Conservation (phyloP, 768 basidiomycete species). For the Boletus reticuloceps region DNA sequence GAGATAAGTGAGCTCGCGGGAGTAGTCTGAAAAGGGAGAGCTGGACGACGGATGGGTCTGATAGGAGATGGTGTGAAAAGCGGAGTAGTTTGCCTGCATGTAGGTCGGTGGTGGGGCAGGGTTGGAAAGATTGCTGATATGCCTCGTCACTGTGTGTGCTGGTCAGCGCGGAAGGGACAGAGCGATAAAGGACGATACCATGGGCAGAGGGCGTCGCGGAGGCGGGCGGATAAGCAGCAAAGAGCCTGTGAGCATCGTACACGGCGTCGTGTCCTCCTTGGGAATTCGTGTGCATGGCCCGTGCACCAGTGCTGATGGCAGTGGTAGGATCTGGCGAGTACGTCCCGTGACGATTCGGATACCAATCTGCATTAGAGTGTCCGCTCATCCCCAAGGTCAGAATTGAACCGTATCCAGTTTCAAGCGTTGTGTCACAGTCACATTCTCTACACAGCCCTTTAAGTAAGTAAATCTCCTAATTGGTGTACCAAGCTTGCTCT, state of each 20-base stretch:
- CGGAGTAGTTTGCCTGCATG: conserved; percentile 44
- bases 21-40: conserved; percentile 68
- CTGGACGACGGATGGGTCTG: conserved; percentile 35
- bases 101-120: conserved; percentile 62
- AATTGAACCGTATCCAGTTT: neutral
- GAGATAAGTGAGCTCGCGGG: conserved; percentile 57
- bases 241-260: conserved; percentile 64
- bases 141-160: conserved; percentile 54
- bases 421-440: conserved; percentile 20
- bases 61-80: conserved; percentile 26
- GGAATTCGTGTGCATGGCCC: conserved; percentile 1
- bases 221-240: conserved; percentile 69
- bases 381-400: conserved; percentile 20
- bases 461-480: too few species aligned
- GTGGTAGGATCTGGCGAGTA: conserved; percentile 11
- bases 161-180: conserved; percentile 16
- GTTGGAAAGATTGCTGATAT: conserved; percentile 58
- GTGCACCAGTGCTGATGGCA: neutral
- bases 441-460: neutral
- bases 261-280: conserved; percentile 43
- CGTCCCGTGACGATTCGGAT: conserved; percentile 18
- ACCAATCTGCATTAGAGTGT: conserved; percentile 21
- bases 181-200: conserved; percentile 39
- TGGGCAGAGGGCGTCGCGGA: conserved; percentile 78
- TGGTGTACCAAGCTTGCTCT: too few species aligned